Percentiles rank a stretch among this genome's conserved stretches.
Conservation (phyloP, 345 rosid genomes). For the Gossypium bickii region DNA sequence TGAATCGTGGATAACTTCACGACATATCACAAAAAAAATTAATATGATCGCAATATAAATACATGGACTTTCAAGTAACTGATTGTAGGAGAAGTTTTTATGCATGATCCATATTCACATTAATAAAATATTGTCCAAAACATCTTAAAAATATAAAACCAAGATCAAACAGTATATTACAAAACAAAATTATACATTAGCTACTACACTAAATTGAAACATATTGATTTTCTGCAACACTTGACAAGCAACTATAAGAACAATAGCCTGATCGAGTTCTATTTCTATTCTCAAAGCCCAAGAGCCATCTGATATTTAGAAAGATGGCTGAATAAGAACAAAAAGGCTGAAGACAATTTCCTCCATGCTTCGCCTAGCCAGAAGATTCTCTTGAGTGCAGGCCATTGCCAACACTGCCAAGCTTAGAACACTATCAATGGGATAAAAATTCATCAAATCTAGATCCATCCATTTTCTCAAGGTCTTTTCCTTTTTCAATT, state of each 20-base stretch:
- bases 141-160: not conserved
- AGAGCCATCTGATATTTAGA: constrained; percentile 32
- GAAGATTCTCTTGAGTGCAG: constrained; percentile 40
- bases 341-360: constrained; percentile 57
- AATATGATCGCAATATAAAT: not conserved
- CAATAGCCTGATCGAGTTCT: constrained; percentile 31
- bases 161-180: not conserved
- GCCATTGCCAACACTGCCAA: constrained; percentile 46
- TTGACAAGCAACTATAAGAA: constrained; percentile 40
- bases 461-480: constrained; percentile 48
- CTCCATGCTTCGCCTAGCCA: constrained; percentile 43
- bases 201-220: not conserved
- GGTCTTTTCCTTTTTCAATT: constrained; percentile 34
- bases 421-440: constrained; percentile 42
- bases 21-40: not conserved
- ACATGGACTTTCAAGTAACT: not conserved
- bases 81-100: no score
- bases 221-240: not conserved
- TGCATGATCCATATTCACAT: not conserved
- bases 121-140: not conserved
- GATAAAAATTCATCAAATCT: constrained; percentile 41
- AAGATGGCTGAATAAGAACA: constrained; percentile 35
- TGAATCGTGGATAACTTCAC: not conserved
- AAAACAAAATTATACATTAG: not conserved
- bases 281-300: constrained; percentile 37